Base-by-base conservation (phyloP, 2,329 filamentous ascomycete genomes). In the Fusarium sp. region DNA sequence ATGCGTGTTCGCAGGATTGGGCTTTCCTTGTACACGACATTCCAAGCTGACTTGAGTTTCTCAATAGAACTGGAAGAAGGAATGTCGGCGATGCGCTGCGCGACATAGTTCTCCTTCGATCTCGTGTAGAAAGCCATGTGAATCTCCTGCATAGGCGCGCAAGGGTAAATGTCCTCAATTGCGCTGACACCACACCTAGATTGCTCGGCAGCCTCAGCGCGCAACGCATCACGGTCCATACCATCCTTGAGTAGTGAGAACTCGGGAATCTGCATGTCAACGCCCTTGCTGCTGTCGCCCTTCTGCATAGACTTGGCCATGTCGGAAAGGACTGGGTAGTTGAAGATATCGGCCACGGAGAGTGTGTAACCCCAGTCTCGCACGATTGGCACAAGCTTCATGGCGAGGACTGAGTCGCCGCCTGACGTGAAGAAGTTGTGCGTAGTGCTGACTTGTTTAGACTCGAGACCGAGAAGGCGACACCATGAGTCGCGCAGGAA, bases 131-230 rank as follows among this genome's bases (percentile, higher is more conserved):
- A 76, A 1, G 85, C 83, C 77, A 88, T 82, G 6, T 88, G 80
- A 6, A 83, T 85, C 72, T 87, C 85, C 61, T 88, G 86, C 18
- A 87, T 78, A 0, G 85, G 82, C 0, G 85, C 85, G 72, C 85
- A 87, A 3, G 86, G 86, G 52, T 86, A 88, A 1, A 86, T 77
- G 52, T 88, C 86, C 60, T 86, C 82, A 8, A 87, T 77, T 9
- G 72, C 59, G 1, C 69, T 52, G 6, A 73, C 53, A 62, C 76
- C 80, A 1, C 68, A 65, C 5, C 67, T 59, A 5, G 73, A 73
- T 6, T 83, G 81, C 5, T 64, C 52, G 14, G 78, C 76, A 3
- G 82, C 82, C 18, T 77, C 74, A 2, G 77, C 68, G 25, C 76
- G 67, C 0, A 78, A 64, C 69, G 81, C 81, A 8, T 74, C 66